Evolutionary conservation across 306 rosid species (phyloP).

Genomic region (Vigna hirtella): DNA sequence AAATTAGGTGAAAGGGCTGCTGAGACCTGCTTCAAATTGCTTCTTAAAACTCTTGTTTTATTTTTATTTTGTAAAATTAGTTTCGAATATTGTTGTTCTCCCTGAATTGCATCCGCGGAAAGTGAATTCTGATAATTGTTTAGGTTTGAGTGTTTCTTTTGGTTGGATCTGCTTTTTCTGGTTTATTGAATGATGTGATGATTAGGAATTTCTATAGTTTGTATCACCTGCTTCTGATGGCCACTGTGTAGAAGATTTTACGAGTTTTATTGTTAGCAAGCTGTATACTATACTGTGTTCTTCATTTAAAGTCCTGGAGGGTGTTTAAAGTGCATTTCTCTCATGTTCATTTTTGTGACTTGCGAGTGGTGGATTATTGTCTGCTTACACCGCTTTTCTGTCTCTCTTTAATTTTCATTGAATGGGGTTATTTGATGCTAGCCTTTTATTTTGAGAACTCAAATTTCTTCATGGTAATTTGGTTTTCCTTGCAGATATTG

Average conservation of each 20-base stretch:
- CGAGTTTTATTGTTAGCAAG: background rate
- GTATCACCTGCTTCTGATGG: background rate
- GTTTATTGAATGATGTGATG: slow-evolving; percentile 9
- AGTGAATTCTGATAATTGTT: slow-evolving; percentile 14
- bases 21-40: background rate
- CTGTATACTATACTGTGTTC: background rate
- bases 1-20: background rate
- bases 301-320: slow-evolving; percentile 12
- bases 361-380: background rate
- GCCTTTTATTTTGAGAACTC: slow-evolving; percentile 9
- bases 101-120: slow-evolving; percentile 1
- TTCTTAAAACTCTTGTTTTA: slow-evolving; percentile 10
- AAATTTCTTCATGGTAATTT: slow-evolving; percentile 28
- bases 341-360: background rate
- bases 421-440: slow-evolving; percentile 36
- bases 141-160: background rate
- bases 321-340: slow-evolving; percentile 27
- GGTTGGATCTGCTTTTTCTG: slow-evolving; percentile 39
- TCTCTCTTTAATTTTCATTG: background rate
- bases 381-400: slow-evolving; percentile 20
- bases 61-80: background rate
- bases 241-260: slow-evolving; percentile 5
- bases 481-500: slow-evolving; percentile 44
- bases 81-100: background rate
- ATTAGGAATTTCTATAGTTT: background rate